Percentiles rank a stretch among this genome's conserved stretches.
Evolutionary conservation across 305 asterid genomes (phyloP).

Genomic region (Ajuga reptans): DNA sequence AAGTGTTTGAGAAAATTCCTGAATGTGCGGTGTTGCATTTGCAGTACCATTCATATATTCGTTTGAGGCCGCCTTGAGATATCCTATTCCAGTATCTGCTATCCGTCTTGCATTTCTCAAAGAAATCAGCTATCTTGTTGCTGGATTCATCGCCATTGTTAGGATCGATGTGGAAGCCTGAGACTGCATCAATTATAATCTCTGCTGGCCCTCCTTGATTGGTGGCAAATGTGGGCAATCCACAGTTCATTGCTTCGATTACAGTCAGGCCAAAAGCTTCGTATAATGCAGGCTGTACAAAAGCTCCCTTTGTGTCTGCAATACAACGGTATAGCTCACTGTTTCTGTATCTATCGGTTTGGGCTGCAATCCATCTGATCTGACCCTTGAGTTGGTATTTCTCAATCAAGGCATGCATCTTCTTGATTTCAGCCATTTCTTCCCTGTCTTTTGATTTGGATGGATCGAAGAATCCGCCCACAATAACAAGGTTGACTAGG

Average conservation of each 20-base stretch:
- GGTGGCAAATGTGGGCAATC: slow-evolving; percentile 67
- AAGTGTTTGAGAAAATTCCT: not conserved
- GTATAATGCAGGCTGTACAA: slow-evolving; percentile 55
- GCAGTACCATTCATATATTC: slow-evolving; percentile 54
- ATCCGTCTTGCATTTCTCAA: slow-evolving; percentile 53
- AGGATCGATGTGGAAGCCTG: slow-evolving; percentile 67
- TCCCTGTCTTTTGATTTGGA: slow-evolving; percentile 65
- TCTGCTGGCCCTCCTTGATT: slow-evolving; percentile 83
- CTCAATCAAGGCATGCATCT: slow-evolving; percentile 51
- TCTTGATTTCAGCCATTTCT: slow-evolving; percentile 65
- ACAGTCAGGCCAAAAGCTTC: slow-evolving; percentile 69
- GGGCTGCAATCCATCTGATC: slow-evolving; percentile 78
- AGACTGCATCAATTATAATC: slow-evolving; percentile 58
- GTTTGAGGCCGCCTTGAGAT: slow-evolving; percentile 50
- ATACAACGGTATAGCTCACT: slow-evolving; percentile 58
- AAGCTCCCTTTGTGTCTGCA: slow-evolving; percentile 70
- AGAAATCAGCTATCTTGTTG: slow-evolving; percentile 54
- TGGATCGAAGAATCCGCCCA: slow-evolving; percentile 57
- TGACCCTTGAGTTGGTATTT: slow-evolving; percentile 57
- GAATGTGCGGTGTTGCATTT: not conserved
- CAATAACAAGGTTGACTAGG: slow-evolving; percentile 64
- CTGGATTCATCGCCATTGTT: slow-evolving; percentile 49
- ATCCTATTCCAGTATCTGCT: slow-evolving; percentile 45
- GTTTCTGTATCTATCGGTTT: slow-evolving; percentile 58
- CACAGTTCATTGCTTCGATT: slow-evolving; percentile 75